These are phyloP conservation scores for Ascochyta fabae DNA, from an alignment of 2,329 filamentous ascomycete genomes.

Conservation along the genomic window DNA sequence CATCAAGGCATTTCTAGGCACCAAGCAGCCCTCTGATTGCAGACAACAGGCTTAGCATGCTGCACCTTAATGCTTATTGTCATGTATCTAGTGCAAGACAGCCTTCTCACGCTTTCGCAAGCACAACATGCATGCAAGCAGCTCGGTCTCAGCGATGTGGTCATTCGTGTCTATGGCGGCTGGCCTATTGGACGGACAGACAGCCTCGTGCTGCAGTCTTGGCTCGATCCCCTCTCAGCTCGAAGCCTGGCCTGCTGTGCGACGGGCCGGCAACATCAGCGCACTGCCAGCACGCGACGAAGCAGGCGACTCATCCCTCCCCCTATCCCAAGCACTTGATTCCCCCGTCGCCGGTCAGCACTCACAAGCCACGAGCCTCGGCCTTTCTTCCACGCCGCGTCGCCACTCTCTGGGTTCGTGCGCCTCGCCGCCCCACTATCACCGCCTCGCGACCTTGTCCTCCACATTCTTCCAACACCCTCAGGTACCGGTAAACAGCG, in stretches of 20 bases:
- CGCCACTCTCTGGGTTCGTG: conserved; percentile 35
- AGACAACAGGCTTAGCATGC: not conserved
- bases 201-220: conserved; percentile 6
- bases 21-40: not conserved
- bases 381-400: conserved; percentile 37
- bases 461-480: conserved; percentile 32
- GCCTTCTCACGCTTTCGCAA: not conserved
- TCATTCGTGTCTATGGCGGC: conserved; percentile 7
- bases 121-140: conserved; percentile 2
- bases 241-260: conserved; percentile 15
- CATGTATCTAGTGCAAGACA: not conserved
- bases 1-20: not conserved
- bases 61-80: no score
- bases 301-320: conserved; percentile 18
- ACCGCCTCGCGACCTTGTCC: conserved; percentile 35
- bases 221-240: conserved; percentile 17
- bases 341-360: conserved; percentile 16
- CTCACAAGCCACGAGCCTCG: conserved; percentile 34
- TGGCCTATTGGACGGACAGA: conserved; percentile 10
- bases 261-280: conserved; percentile 32
- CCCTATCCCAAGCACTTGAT: conserved; percentile 3
- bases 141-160: conserved; percentile 8
- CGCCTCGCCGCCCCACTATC: conserved; percentile 41
- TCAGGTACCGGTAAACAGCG: conserved; percentile 28
- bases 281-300: conserved; percentile 43